A percentile compares a stretch with the other conserved stretches of the same genome.
Conservation (phyloP, 2,329 filamentous ascomycete species). For the Huntiella bhutanensis region DNA sequence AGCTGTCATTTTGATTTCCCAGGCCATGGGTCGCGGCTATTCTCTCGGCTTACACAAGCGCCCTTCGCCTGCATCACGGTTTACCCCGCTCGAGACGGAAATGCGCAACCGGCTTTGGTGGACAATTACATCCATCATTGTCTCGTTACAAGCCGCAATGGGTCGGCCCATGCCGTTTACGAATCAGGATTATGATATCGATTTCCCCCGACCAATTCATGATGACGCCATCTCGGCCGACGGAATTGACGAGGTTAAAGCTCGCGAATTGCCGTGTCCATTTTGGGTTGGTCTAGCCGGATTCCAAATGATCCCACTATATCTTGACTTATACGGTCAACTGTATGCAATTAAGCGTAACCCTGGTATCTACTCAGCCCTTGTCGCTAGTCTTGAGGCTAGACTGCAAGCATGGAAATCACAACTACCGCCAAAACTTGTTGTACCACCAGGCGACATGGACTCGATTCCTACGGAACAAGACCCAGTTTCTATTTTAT, state of each 20-base stretch:
- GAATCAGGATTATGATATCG: slow-evolving; percentile 59
- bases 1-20: slow-evolving; percentile 47
- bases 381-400: slow-evolving; percentile 45
- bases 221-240: slow-evolving; percentile 41
- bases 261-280: slow-evolving; percentile 32
- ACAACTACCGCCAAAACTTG: slow-evolving; percentile 40
- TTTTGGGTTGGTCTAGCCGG: slow-evolving; percentile 48
- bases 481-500: slow-evolving; percentile 28
- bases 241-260: slow-evolving; percentile 16
- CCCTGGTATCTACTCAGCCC: slow-evolving; percentile 41
- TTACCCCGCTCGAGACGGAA: slow-evolving; percentile 47
- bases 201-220: slow-evolving; percentile 50
- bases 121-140: slow-evolving; percentile 45
- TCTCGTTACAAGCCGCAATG: slow-evolving; percentile 55
- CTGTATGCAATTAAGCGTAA: slow-evolving; percentile 54
- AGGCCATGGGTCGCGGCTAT: slow-evolving; percentile 48
- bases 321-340: slow-evolving; percentile 55
- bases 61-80: slow-evolving; percentile 20
- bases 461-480: slow-evolving; percentile 16
- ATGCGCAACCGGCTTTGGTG: slow-evolving; percentile 64
- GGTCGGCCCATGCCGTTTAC: slow-evolving; percentile 60
- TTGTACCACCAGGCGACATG: slow-evolving; percentile 19
- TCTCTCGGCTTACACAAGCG: slow-evolving; percentile 60
- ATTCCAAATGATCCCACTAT: slow-evolving; percentile 45
- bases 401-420: slow-evolving; percentile 45